Base-by-base conservation (phyloP, 495 filamentous ascomycete species). In the Emericellopsis terricola region DNA sequence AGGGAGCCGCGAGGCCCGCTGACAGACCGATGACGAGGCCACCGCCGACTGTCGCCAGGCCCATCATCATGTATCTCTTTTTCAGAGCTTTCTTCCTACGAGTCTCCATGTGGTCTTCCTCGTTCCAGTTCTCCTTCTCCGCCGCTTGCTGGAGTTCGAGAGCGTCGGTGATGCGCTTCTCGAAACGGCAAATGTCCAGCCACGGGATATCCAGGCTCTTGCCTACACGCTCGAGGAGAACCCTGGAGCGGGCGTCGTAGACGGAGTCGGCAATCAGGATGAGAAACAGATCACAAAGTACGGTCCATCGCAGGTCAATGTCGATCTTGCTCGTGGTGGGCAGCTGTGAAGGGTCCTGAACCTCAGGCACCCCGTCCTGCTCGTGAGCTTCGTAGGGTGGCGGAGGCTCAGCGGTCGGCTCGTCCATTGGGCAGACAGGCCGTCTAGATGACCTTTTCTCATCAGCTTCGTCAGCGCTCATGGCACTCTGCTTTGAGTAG, bases 231-330 rank as follows among this genome's bases (percentile, higher is more conserved):
- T 96, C 91, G 1, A 99, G 66, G 32, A 99, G 59, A 14, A 73
- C 66, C 41, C 89, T 73, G 2, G 91, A 94, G 20, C 89, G 74
- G 4, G 86, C 66, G 52, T 99, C 89, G 52, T 99, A 99, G 16
- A 78, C 64, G 2, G 83, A 86, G 51, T 96, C 86, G n/a, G 89
- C 77, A 43, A 96, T 86, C 15, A 99, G 68, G 4, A 92, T 73
- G 13, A 99, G 69, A 52, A 99, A 99, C 10, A 99, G 60, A 50
- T 99, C 89, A 51, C 89, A 99, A 4, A 99, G 75, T 7, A 94
- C 78, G 0, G 89, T 99, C 89, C 89, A 99, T 23, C 89, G 76
- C 35, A 99, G 64, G 50, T 99, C 89, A 33, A 99, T 92, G 44
- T 96, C 85, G 36, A 99, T 79, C 38, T 81, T 86, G 21, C 75